Percentiles rank a stretch among this genome's conserved stretches.
These are phyloP conservation scores for Mycena venus DNA, from an alignment of 768 basidiomycete species.

Conservation along the genomic window DNA sequence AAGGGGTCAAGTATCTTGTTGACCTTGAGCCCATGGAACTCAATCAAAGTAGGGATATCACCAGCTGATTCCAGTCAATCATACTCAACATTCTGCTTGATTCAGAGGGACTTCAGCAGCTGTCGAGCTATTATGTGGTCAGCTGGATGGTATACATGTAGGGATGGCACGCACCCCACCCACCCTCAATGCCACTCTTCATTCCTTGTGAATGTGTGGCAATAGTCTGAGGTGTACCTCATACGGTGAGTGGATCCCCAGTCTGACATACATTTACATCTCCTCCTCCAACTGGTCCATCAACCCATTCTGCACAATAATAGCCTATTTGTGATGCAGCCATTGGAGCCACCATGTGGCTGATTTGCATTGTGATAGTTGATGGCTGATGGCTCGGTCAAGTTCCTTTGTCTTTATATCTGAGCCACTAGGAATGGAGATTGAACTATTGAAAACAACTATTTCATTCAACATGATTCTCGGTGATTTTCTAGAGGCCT, in stretches of 20 bases:
- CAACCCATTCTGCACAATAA: slow-evolving; percentile 94
- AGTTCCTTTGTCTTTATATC: too few relatives aligned
- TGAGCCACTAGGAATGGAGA: too few relatives aligned
- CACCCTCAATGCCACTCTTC: slow-evolving; percentile 90
- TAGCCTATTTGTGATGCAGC: too few relatives aligned
- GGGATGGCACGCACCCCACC: slow-evolving; percentile 67
- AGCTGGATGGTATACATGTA: neutral
- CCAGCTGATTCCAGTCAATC: slow-evolving; percentile 86
- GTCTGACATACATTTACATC: slow-evolving; percentile 93
- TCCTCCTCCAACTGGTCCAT: slow-evolving; percentile 96
- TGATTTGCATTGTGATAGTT: too few relatives aligned
- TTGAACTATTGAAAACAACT: too few relatives aligned
- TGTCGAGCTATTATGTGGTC: slow-evolving; percentile 66
- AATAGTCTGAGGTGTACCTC: slow-evolving; percentile 58
- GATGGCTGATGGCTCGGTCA: too few relatives aligned
- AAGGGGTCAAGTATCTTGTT: slow-evolving; percentile 89
- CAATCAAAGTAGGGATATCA: slow-evolving; percentile 90
- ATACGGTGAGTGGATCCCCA: slow-evolving; percentile 94
- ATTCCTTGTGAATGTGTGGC: slow-evolving; percentile 68
- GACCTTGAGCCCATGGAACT: slow-evolving; percentile 88
- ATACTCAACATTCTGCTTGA: slow-evolving; percentile 96
- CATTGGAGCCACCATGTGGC: too few relatives aligned
- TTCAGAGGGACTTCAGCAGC: slow-evolving; percentile 89
- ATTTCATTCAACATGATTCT: too few relatives aligned
- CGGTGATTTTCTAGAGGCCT: too few relatives aligned